These are phyloP conservation scores for Mimosa bimucronata DNA, from an alignment of 306 rosid genomes.

Conservation along the genomic window DNA sequence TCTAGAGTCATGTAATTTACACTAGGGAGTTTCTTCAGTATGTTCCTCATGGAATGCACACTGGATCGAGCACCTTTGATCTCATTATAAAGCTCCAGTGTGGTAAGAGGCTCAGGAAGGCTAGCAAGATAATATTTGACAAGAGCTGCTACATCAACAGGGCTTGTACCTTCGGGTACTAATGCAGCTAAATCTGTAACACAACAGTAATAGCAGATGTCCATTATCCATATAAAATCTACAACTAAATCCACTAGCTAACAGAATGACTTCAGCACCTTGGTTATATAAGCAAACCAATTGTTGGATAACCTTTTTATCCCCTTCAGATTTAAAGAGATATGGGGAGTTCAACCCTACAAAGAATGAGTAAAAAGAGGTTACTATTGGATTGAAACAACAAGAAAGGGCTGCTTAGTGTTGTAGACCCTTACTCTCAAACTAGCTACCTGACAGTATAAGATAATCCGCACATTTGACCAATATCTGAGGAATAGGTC, in stretches of 20 bases:
- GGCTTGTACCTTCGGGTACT: slow-evolving; percentile 80
- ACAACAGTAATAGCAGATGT: slow-evolving; percentile 28
- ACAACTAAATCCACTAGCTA: slow-evolving; percentile 27
- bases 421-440: slow-evolving; percentile 34
- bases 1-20: slow-evolving; percentile 96
- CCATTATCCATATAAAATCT: slow-evolving; percentile 29
- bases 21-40: slow-evolving; percentile 78
- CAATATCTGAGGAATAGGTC: slow-evolving; percentile 80
- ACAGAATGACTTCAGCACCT: slow-evolving; percentile 53
- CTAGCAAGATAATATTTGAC: slow-evolving; percentile 88
- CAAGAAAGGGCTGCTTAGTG: slow-evolving; percentile 3
- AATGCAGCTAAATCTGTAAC: slow-evolving; percentile 70
- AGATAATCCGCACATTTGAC: slow-evolving; percentile 90
- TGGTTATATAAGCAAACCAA: slow-evolving; percentile 85
- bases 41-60: slow-evolving; percentile 72
- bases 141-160: slow-evolving; percentile 86
- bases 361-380: slow-evolving; percentile 31
- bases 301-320: slow-evolving; percentile 78
- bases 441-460: slow-evolving; percentile 76
- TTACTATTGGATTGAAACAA: slow-evolving; percentile 29
- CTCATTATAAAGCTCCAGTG: slow-evolving; percentile 78
- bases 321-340: slow-evolving; percentile 86
- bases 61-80: slow-evolving; percentile 77
- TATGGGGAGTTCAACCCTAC: slow-evolving; percentile 75
- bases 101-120: slow-evolving; percentile 92